Base-by-base conservation (phyloP, 768 basidiomycete species). In the Hericium coralloides region DNA sequence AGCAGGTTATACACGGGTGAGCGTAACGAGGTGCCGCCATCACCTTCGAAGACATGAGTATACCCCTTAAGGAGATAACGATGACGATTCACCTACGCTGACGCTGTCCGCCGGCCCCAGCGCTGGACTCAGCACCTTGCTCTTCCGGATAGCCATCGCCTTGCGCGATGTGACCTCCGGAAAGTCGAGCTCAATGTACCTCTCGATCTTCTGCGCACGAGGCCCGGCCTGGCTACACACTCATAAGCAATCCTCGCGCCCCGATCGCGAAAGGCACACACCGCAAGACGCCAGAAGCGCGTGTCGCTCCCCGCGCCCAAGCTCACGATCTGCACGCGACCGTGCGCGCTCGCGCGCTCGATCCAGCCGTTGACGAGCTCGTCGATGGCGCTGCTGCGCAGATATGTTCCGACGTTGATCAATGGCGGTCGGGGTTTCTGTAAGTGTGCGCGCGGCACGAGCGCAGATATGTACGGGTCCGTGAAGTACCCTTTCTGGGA, bases 261-360 rank as follows among this genome's bases (percentile, higher is more conserved):
- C 49, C 20, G 36, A 56, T n/a, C 3, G 15, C n/a, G 36, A 47
- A 14, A 26, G 20, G 20, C 26, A 79, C 88, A 73, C 73, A 92
- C 92, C 74, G 77, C 79, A 64, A 95, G 74, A 56, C 94, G 78
- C 94, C 95, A 99, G 68, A 90, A 98, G 54, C 97, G 76, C 2
- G 93, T 93, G 72, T 99, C 97, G 64, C 92, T 98, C 22, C 97
- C 97, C 2, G 95, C 89, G 0, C 97, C 97, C 31, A 98, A 70
- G 69, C 91, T 95, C n/a, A 98, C 80, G 55, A 98, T 85, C 75
- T 98, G 97, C 61, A 82, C 85, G 57, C 67, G 67, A 58, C 49
- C 49, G 49, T 36, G 9, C n/a, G 71, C 76, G 9, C 73, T 73
- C 20, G 64, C 65, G 43, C 69, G 66, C 1, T 78, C 75, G 17